Conservation (phyloP, 1,139 yeast genomes). For the Zygoascus meyerae region DNA sequence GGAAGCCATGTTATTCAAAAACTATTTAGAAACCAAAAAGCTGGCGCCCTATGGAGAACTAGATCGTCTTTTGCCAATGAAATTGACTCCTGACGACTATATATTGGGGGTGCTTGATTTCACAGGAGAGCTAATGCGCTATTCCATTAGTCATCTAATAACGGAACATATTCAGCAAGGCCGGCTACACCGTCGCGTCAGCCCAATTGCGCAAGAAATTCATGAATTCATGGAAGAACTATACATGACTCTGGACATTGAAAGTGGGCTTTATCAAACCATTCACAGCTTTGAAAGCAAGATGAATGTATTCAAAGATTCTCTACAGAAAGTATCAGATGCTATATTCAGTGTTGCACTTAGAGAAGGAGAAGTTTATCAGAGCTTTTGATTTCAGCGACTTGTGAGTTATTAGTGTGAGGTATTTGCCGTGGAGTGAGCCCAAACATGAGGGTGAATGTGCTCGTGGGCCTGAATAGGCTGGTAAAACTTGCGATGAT, state of each 20-base stretch:
- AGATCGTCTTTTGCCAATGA: conserved; percentile 1
- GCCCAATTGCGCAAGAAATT: conserved; percentile 16
- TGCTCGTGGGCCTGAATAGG: too few relatives aligned
- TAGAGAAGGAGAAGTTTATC: neutral
- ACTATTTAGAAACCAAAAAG: conserved; percentile 25
- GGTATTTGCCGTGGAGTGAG: too few relatives aligned
- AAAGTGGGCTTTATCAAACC: conserved; percentile 1
- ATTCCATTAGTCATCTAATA: conserved; percentile 28
- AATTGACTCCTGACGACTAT: conserved; percentile 28
- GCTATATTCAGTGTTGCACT: conserved; percentile 16
- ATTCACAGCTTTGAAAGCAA: conserved; percentile 20
- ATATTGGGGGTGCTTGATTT: conserved; percentile 41
- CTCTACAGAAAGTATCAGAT: conserved; percentile 24
- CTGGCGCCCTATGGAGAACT: conserved; percentile 14
- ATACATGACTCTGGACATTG: conserved; percentile 12
- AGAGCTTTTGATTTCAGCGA: too few relatives aligned
- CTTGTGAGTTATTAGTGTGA: too few relatives aligned
- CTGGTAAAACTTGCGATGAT: too few relatives aligned
- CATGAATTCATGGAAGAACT: conserved; percentile 16
- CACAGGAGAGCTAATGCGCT: conserved; percentile 43
- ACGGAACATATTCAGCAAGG: conserved; percentile 4
- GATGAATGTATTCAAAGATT: conserved; percentile 20
- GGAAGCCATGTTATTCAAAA: conserved; percentile 39
- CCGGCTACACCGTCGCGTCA: neutral
- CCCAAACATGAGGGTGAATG: too few relatives aligned